Base-by-base conservation (phyloP, 495 filamentous ascomycete genomes). In the Pyrenula massariospora region DNA sequence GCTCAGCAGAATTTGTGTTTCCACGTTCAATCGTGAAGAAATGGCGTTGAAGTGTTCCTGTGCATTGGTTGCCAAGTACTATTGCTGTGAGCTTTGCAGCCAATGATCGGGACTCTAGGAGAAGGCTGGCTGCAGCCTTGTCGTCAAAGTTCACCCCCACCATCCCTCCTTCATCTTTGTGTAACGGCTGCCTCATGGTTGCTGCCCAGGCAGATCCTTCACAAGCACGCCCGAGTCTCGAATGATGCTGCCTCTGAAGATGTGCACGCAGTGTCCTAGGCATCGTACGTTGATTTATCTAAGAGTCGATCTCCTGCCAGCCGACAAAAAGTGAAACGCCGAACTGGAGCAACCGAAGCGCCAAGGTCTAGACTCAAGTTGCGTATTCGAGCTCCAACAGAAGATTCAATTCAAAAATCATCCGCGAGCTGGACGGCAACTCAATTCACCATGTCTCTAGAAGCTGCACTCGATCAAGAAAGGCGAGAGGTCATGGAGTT, bases 381-480 rank as follows among this genome's bases (percentile, higher is more conserved):
- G n/a, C n/a, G n/a, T n/a, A n/a, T n/a, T n/a, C n/a, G n/a, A n/a
- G n/a, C n/a, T n/a, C n/a, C n/a, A n/a, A n/a, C n/a, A n/a, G n/a
- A n/a, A n/a, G n/a, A n/a, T n/a, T n/a, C n/a, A n/a, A n/a, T n/a
- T n/a, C n/a, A n/a, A n/a, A n/a, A n/a, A n/a, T n/a, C n/a, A n/a
- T n/a, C n/a, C n/a, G n/a, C n/a, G n/a, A n/a, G n/a, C n/a, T n/a
- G n/a, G n/a, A n/a, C n/a, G n/a, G n/a, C n/a, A n/a, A n/a, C n/a
- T n/a, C n/a, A 42, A 5, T 42, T 8, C 56, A 65, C 57, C 36
- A 66, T 59, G 84, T 87, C 86, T 59, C 78, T 88, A 57, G 84
- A 88, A 72, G 74, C 81, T 22, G 80, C 83, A 54, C 73, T 88
- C 50, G 85, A 89, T 63, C 82, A 89, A 68, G 86, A 90, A 72